Conservation (phyloP, 2,329 filamentous ascomycete species). For the Tolypocladium ovalisporum region DNA sequence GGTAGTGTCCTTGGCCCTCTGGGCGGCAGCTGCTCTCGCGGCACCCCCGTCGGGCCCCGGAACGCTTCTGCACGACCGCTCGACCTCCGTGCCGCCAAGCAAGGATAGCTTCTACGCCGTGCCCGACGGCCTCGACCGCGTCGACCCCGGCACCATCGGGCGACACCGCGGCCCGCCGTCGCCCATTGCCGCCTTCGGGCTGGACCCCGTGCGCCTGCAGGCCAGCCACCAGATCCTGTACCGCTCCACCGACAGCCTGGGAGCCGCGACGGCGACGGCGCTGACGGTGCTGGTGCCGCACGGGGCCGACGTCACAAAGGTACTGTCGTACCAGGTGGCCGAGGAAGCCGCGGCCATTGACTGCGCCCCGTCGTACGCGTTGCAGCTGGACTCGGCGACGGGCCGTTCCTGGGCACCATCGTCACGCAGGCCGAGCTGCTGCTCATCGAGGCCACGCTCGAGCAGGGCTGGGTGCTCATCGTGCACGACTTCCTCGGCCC, state of each 20-base stretch:
- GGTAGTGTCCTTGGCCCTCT: background rate
- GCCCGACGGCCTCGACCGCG: slow-evolving; percentile 6
- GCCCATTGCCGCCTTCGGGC: slow-evolving; percentile 10
- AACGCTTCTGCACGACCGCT: background rate
- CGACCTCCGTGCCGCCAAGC: slow-evolving; percentile 4
- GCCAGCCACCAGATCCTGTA: slow-evolving; percentile 24
- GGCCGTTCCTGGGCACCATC: slow-evolving; percentile 20
- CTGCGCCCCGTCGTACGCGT: slow-evolving; percentile 15
- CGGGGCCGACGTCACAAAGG: slow-evolving; percentile 12
- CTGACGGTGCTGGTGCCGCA: slow-evolving; percentile 26
- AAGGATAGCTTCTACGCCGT: slow-evolving; percentile 13
- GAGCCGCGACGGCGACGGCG: slow-evolving; percentile 23
- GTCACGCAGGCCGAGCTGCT: slow-evolving; percentile 11
- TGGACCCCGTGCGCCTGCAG: slow-evolving; percentile 7
- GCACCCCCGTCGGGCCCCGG: background rate
- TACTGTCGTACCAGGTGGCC: slow-evolving; percentile 32
- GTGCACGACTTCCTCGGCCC: slow-evolving; percentile 36
- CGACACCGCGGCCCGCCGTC: slow-evolving; percentile 8
- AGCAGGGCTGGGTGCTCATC: slow-evolving; percentile 33
- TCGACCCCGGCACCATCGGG: slow-evolving; percentile 11
- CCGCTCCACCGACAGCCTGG: slow-evolving; percentile 23
- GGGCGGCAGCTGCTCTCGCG: background rate
- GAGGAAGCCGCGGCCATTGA: slow-evolving; percentile 28
- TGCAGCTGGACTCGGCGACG: slow-evolving; percentile 7
- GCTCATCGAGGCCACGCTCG: slow-evolving; percentile 17